A percentile compares a stretch with the other conserved stretches of the same genome.
phyloP scores from a whole-genome alignment of 2,329 filamentous ascomycete genomes.

The Lasiodiplodia sp. region DNA sequence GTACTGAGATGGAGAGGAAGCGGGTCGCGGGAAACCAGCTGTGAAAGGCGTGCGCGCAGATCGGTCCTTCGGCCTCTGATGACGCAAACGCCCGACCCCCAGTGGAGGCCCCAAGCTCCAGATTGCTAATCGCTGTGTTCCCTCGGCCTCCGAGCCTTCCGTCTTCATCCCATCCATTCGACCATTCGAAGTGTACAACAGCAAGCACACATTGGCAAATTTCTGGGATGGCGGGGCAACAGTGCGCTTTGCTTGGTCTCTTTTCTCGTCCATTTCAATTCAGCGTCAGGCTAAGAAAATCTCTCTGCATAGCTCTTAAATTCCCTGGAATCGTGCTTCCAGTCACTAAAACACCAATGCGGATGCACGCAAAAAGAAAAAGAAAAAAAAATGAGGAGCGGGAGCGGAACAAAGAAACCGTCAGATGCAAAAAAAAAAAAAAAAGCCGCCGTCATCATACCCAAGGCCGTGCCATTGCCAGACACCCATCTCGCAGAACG shows the following conservation, averaged over 20 bases:
- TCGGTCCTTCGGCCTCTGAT: constrained; percentile 23
- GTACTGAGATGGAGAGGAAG: constrained; percentile 13
- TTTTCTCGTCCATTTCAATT: not conserved
- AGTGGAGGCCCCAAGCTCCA: not conserved
- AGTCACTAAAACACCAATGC: not conserved
- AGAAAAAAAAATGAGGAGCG: not conserved
- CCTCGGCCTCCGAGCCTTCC: not conserved
- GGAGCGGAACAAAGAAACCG: not conserved
- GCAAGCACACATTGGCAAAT: not conserved
- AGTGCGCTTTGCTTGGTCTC: not conserved
- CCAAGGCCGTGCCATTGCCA: not conserved
- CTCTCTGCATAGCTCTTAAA: not conserved
- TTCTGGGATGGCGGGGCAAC: not conserved
- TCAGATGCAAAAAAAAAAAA: not conserved
- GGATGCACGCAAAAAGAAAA: not conserved
- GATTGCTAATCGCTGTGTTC: constrained; percentile 17
- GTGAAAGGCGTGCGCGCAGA: constrained; percentile 26
- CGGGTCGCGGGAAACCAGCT: constrained; percentile 1
- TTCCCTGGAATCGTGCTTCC: not conserved
- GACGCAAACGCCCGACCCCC: constrained; percentile 1
- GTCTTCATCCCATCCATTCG: not conserved
- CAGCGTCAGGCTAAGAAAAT: not conserved
- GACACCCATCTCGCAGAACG: not conserved
- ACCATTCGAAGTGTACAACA: not conserved
- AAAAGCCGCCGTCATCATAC: not conserved